Conservation (phyloP, 331 rosid genomes). For the Stylosanthes scabra region DNA sequence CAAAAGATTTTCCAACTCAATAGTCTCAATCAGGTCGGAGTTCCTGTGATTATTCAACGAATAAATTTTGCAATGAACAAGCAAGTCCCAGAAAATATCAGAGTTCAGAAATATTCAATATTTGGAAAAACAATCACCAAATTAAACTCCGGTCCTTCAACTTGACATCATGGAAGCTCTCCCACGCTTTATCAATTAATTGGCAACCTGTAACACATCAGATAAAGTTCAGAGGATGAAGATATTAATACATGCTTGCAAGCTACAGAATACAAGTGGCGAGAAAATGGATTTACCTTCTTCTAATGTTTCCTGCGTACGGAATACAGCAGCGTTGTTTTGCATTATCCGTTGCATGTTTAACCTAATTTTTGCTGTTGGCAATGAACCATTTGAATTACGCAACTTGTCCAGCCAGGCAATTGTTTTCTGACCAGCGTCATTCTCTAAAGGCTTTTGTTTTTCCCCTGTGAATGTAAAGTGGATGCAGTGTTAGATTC, state of each 20-base stretch:
- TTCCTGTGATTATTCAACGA: slow-evolving; percentile 62
- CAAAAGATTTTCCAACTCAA: slow-evolving; percentile 96
- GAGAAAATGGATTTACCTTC: slow-evolving; percentile 65
- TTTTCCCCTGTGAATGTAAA: slow-evolving; percentile 68
- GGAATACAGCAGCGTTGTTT: slow-evolving; percentile 98
- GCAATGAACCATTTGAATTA: slow-evolving; percentile 85
- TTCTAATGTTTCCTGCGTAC: slow-evolving; percentile 89
- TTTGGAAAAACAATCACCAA: slow-evolving; percentile 57
- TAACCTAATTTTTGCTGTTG: slow-evolving; percentile 82
- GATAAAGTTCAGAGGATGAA: slow-evolving; percentile 18
- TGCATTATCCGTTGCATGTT: slow-evolving; percentile 97
- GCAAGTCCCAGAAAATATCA: slow-evolving; percentile 16
- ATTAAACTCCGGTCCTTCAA: slow-evolving; percentile 79
- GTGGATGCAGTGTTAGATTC: neutral
- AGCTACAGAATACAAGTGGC: neutral
- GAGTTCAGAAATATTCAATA: neutral
- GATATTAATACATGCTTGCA: neutral
- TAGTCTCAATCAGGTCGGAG: slow-evolving; percentile 93
- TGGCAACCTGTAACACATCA: slow-evolving; percentile 48
- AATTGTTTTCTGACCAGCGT: slow-evolving; percentile 93
- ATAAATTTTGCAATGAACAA: slow-evolving; percentile 33
- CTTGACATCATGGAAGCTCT: slow-evolving; percentile 84
- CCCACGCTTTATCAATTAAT: slow-evolving; percentile 84
- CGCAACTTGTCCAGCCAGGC: slow-evolving; percentile 95
- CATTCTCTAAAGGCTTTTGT: slow-evolving; percentile 88